Percentiles rank a stretch among this genome's conserved stretches.
These are phyloP conservation scores for Cladosporium oxysporum DNA, from an alignment of 2,329 filamentous ascomycete genomes.

Conservation along the genomic window DNA sequence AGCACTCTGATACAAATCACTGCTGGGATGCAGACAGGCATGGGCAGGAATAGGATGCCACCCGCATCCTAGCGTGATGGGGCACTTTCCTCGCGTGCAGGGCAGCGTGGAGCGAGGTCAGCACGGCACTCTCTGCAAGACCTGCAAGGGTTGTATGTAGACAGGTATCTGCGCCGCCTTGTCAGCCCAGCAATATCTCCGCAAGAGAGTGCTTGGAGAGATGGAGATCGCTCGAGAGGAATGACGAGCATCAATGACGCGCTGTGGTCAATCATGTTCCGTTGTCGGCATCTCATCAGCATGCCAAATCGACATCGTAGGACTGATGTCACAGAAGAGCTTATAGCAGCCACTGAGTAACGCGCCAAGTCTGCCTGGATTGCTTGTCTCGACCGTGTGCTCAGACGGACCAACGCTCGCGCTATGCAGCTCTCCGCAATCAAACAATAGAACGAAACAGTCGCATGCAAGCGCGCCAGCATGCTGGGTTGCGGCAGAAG, in stretches of 20 bases:
- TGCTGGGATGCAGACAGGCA: background rate
- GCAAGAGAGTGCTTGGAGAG: background rate
- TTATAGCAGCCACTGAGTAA: conserved; percentile 7
- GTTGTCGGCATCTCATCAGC: conserved; percentile 3
- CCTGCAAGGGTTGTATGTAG: conserved; percentile 1
- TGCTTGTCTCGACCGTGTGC: conserved; percentile 18
- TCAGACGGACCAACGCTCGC: background rate
- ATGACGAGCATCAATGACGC: conserved; percentile 19
- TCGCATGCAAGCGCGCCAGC: background rate
- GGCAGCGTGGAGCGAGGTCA: conserved; percentile 6
- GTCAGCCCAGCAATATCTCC: conserved; percentile 11
- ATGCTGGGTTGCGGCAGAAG: background rate
- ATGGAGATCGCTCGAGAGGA: background rate
- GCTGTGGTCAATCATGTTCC: background rate
- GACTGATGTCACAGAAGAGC: conserved; percentile 18
- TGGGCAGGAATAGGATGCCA: conserved; percentile 5
- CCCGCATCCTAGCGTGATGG: conserved; percentile 10
- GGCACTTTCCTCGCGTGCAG: conserved; percentile 3
- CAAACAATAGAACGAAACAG: conserved; percentile 7
- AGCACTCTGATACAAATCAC: conserved; percentile 7
- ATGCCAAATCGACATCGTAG: conserved; percentile 7
- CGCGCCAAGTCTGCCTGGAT: conserved; percentile 1
- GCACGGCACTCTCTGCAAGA: conserved; percentile 1
- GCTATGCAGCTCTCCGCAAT: background rate
- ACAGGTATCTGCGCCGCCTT: background rate